Conservation (phyloP, 2,329 filamentous ascomycete genomes). For the Clonostachys rhizophaga region DNA sequence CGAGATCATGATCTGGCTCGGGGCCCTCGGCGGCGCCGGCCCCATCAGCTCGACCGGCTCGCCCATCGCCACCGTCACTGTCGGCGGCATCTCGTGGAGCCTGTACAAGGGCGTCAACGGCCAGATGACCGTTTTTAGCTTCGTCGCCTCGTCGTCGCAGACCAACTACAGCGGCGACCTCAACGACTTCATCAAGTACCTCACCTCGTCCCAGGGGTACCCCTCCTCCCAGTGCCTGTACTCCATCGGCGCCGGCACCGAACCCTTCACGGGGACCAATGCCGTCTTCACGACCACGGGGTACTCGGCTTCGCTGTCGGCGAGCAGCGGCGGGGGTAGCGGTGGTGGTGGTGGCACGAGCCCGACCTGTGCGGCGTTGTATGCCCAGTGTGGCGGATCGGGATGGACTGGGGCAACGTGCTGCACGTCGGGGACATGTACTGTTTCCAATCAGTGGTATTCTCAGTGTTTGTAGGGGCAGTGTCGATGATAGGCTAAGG, state of each 20-base stretch:
- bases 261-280: constrained; percentile 47
- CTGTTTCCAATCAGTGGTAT: constrained; percentile 1
- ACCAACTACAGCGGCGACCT: constrained; percentile 44
- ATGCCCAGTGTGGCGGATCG: constrained; percentile 24
- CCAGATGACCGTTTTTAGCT: constrained; percentile 56
- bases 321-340: neutral
- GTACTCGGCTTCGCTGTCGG: neutral
- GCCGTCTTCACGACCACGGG: constrained; percentile 10
- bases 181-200: constrained; percentile 50
- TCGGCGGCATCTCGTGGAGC: constrained; percentile 43
- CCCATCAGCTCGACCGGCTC: constrained; percentile 32
- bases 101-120: constrained; percentile 55
- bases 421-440: constrained; percentile 17
- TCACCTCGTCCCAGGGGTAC: constrained; percentile 40
- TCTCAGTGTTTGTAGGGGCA: neutral
- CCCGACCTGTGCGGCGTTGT: constrained; percentile 10
- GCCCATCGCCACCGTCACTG: constrained; percentile 39
- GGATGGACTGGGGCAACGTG: constrained; percentile 23
- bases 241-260: constrained; percentile 48
- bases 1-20: constrained; percentile 62
- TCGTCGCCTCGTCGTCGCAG: constrained; percentile 20
- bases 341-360: neutral
- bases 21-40: constrained; percentile 42
- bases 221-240: constrained; percentile 45
- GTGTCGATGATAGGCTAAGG: too few relatives aligned